A percentile compares a stretch with the other conserved stretches of the same genome.
These are phyloP conservation scores for Penicillium verhagenii DNA, from an alignment of 495 filamentous ascomycete species.

Conservation along the genomic window DNA sequence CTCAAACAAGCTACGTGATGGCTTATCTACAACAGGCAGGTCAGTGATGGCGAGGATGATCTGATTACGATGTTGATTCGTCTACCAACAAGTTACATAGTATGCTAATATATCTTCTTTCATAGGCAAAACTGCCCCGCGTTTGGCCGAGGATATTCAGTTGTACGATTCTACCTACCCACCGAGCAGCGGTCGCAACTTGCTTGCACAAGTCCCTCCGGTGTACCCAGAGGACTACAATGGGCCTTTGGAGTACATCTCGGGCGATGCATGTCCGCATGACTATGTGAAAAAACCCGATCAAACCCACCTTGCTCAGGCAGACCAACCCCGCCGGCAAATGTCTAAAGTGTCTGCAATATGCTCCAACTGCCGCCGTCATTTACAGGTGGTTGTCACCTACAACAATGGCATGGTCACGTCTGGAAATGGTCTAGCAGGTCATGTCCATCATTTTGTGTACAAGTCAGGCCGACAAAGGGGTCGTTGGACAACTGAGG, in stretches of 20 bases:
- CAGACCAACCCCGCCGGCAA: slow-evolving; percentile 35
- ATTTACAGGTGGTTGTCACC: slow-evolving; percentile 52
- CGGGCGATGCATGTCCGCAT: slow-evolving; percentile 53
- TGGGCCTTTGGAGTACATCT: slow-evolving; percentile 32
- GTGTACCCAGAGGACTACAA: slow-evolving; percentile 35
- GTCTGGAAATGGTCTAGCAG: slow-evolving; percentile 5
- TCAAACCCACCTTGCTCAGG: slow-evolving; percentile 47
- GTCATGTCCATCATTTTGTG: slow-evolving; percentile 50
- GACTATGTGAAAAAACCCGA: slow-evolving; percentile 51
- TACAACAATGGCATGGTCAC: slow-evolving; percentile 21
- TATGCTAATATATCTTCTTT: background rate
- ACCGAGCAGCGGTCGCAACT: slow-evolving; percentile 46
- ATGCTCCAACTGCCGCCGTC: slow-evolving; percentile 56
- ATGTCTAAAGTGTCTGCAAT: slow-evolving; percentile 52
- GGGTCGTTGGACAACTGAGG: slow-evolving; percentile 20
- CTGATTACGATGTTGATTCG: background rate
- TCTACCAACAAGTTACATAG: background rate
- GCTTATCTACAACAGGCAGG: slow-evolving; percentile 29
- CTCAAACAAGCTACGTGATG: background rate
- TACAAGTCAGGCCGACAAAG: slow-evolving; percentile 37
- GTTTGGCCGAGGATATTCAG: slow-evolving; percentile 56
- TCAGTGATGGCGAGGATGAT: slow-evolving; percentile 17
- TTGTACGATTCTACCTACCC: slow-evolving; percentile 55
- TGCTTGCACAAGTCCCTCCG: slow-evolving; percentile 53
- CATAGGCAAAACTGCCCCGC: slow-evolving; percentile 62